Percentiles rank a stretch among this genome's conserved stretches.
These are phyloP conservation scores for Agaricales sp. DNA, from an alignment of 1,284 basidiomycete species.

Conservation along the genomic window DNA sequence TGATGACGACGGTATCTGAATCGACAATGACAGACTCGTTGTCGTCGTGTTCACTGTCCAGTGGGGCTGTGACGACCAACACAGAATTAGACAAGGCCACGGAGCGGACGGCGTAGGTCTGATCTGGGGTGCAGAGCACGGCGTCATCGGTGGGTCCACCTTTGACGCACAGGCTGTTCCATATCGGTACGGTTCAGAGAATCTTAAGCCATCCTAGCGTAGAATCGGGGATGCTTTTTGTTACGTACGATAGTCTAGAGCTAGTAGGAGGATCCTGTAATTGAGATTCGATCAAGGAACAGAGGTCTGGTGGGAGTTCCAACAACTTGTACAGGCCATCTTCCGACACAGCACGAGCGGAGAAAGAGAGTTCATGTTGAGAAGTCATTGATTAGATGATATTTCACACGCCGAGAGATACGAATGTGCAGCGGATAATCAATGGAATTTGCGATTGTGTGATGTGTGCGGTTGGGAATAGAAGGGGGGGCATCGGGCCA, in stretches of 20 bases:
- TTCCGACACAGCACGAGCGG: conserved; percentile 33
- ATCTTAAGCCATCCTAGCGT: no score
- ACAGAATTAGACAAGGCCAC: conserved; percentile 81
- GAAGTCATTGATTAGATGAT: conserved; percentile 23
- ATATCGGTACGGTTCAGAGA: conserved; percentile 5
- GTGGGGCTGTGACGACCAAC: conserved; percentile 54
- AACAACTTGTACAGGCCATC: conserved; percentile 50
- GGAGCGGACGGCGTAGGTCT: conserved; percentile 75
- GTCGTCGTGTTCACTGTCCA: conserved; percentile 17
- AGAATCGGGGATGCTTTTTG: conserved; percentile 22
- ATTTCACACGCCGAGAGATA: conserved; percentile 4
- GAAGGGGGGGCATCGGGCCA: not conserved
- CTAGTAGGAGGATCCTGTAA: conserved; percentile 19
- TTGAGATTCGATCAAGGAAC: conserved; percentile 36
- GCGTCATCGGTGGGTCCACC: conserved; percentile 77
- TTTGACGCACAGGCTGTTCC: conserved; percentile 62
- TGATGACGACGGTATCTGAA: conserved; percentile 41
- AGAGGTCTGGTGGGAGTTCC: conserved; percentile 58
- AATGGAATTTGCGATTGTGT: no score
- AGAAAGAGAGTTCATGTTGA: conserved; percentile 43
- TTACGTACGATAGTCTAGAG: conserved; percentile 17
- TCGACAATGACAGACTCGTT: conserved; percentile 18
- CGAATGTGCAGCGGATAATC: not conserved
- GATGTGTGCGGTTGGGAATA: not conserved
- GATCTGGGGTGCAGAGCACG: conserved; percentile 72